Conservation (phyloP, 768 basidiomycete genomes). For the Naematelia aurantialba region DNA sequence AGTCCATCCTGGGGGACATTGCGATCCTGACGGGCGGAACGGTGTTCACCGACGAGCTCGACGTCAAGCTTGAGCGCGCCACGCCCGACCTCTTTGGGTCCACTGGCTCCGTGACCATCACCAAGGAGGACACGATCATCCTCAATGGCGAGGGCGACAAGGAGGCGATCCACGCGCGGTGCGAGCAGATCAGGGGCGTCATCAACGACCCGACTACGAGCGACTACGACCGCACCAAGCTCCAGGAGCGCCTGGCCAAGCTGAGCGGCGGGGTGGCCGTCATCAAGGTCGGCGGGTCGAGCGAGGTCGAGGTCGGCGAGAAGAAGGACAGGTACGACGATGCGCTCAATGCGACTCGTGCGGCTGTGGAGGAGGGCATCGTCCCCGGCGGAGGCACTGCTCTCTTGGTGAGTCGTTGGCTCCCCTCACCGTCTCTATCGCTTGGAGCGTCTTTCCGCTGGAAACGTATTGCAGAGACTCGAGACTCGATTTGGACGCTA, state of each 20-base stretch:
- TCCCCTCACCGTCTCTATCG: too few species aligned
- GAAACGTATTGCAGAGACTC: background rate
- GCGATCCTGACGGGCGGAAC: slow-evolving; percentile 96
- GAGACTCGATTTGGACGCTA: background rate
- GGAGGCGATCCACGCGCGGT: slow-evolving; percentile 82
- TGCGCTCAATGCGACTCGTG: slow-evolving; percentile 94
- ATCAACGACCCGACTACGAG: slow-evolving; percentile 76
- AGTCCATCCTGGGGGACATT: slow-evolving; percentile 92
- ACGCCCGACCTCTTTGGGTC: slow-evolving; percentile 84
- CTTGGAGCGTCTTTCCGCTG: too few species aligned
- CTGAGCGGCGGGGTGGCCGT: slow-evolving; percentile 93
- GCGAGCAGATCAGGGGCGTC: slow-evolving; percentile 88
- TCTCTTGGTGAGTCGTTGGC: slow-evolving; percentile 60
- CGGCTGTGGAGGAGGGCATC: slow-evolving; percentile 97
- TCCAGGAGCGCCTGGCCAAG: slow-evolving; percentile 96
- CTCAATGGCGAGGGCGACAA: slow-evolving; percentile 92
- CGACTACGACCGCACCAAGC: slow-evolving; percentile 90
- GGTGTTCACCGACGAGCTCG: slow-evolving; percentile 93
- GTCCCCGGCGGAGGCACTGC: slow-evolving; percentile 95
- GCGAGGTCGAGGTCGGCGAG: slow-evolving; percentile 95
- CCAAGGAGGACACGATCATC: slow-evolving; percentile 96
- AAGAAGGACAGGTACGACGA: slow-evolving; percentile 99
- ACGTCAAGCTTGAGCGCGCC: slow-evolving; percentile 92
- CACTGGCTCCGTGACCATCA: slow-evolving; percentile 85
- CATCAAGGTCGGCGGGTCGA: slow-evolving; percentile 91